Conservation (phyloP, 1,284 basidiomycete species). For the Melampsora americana region DNA sequence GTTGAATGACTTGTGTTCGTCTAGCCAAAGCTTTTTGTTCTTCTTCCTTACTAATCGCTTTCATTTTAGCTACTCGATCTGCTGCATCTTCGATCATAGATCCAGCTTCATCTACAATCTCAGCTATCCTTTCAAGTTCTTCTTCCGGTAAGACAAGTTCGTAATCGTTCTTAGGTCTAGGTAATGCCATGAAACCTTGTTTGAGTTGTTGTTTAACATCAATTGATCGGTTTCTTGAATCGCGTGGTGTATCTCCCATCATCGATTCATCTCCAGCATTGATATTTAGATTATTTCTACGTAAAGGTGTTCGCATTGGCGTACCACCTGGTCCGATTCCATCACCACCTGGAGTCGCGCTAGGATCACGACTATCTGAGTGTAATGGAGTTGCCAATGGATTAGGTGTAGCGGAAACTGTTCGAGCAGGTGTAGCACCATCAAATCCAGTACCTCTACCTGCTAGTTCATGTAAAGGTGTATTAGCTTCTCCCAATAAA, state of each 20-base stretch:
- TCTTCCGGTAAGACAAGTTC: slow-evolving; percentile 87
- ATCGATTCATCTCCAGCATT: slow-evolving; percentile 65
- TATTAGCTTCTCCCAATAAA: slow-evolving; percentile 92
- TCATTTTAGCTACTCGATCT: slow-evolving; percentile 78
- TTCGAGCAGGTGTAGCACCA: slow-evolving; percentile 82
- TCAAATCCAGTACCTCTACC: slow-evolving; percentile 77
- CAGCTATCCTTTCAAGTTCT: slow-evolving; percentile 64
- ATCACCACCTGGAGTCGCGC: slow-evolving; percentile 63
- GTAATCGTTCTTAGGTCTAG: slow-evolving; percentile 95
- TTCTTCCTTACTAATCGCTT: slow-evolving; percentile 69
- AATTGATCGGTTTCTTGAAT: slow-evolving; percentile 63
- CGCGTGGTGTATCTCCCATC: slow-evolving; percentile 69
- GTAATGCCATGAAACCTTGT: slow-evolving; percentile 76
- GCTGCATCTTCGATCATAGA: slow-evolving; percentile 80
- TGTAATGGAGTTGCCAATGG: slow-evolving; percentile 80
- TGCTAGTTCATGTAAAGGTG: slow-evolving; percentile 71
- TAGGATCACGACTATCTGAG: slow-evolving; percentile 57
- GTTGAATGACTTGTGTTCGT: slow-evolving; percentile 76
- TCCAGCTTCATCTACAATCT: slow-evolving; percentile 55
- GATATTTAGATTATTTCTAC: slow-evolving; percentile 80
- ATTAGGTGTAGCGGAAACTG: slow-evolving; percentile 86
- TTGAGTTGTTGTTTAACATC: slow-evolving; percentile 70
- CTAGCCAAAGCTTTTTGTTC: slow-evolving; percentile 73
- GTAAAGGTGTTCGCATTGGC: slow-evolving; percentile 79
- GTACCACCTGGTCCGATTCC: slow-evolving; percentile 62